Conservation (phyloP, 2,329 filamentous ascomycete species). For the Xylariaceae sp. region DNA sequence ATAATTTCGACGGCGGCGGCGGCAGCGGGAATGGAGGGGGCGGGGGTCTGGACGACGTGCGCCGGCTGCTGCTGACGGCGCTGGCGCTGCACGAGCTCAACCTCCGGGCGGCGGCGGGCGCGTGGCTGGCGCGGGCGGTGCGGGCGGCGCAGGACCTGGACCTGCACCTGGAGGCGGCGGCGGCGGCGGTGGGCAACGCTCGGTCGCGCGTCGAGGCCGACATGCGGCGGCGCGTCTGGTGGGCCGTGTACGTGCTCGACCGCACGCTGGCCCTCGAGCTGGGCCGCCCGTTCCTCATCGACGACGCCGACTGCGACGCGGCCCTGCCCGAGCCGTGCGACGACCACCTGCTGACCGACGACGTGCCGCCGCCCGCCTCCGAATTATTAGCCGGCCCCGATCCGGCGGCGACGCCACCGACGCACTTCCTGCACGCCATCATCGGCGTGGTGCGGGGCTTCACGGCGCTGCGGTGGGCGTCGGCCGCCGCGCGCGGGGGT, state of each 20-base stretch:
- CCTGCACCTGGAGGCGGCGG: constrained; percentile 66
- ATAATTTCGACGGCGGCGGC: constrained; percentile 64
- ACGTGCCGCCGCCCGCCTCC: constrained; percentile 41
- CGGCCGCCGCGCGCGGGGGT: constrained; percentile 61
- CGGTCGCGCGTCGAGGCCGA: constrained; percentile 74
- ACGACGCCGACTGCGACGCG: constrained; percentile 83
- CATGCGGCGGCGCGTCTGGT: constrained; percentile 85
- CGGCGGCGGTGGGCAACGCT: no score
- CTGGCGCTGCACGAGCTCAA: constrained; percentile 83
- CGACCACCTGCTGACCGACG: constrained; percentile 65
- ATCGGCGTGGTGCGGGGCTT: constrained; percentile 78
- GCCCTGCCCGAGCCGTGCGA: constrained; percentile 71
- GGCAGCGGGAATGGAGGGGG: no score
- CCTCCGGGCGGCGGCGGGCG: constrained; percentile 75
- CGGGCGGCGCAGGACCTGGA: constrained; percentile 77
- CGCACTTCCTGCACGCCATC: constrained; percentile 67
- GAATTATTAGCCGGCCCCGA: no score
- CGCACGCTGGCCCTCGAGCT: constrained; percentile 72
- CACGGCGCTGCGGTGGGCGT: constrained; percentile 61
- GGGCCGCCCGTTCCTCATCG: constrained; percentile 72
- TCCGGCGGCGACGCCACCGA: constrained; percentile 48
- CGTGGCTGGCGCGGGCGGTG: constrained; percentile 75
- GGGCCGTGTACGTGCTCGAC: constrained; percentile 87
- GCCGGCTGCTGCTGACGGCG: constrained; percentile 64
- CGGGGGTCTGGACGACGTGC: constrained; percentile 72